Evolutionary conservation across 1,284 basidiomycete species (phyloP), one percentile per base, ranked within the genome.

Genomic region (Clitocybe nebularis): DNA sequence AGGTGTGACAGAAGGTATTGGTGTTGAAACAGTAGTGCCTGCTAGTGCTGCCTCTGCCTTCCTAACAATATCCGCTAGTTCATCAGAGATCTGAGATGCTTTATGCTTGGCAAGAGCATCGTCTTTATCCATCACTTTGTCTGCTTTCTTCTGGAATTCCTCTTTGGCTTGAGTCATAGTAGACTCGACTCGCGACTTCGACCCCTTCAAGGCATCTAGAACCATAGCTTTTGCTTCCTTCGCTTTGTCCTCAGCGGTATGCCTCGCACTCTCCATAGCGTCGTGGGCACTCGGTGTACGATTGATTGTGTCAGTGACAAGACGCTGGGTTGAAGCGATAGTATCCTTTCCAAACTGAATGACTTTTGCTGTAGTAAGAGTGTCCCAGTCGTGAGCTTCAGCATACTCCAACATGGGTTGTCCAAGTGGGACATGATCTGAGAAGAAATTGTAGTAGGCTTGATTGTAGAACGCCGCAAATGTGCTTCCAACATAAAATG

Each of bases 401-500:
- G 85, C 86, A 57, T 81, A 89, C 47, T 93, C 83, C 26, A 94
- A 73, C 59, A 95, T 74, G 16, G 72, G 58, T 53, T 87, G 77
- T 32, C 84, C 93, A 21, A 84, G 67, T 3, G 91, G 92, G 36
- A 92, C 81, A 46, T 79, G 71, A 56, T 88, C 82, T 47, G 81
- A 73, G 70, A 93, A 93, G 58, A 93, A 74, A 55, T 91, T 82
- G 60, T 84, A 81, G 69, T 89, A 90, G 4, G 70, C 62, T 51
- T 81, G 80, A 59, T 77, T 81, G 55, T 83, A 75, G 71, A 84
- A 84, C 16, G 88, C 78, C 48, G 79, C 68, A 58, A 89, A 87
- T 14, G 82, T 72, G 64, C 86, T 87, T 45, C 81, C 82, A 50
- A 82, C 69, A 67, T 92, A 93, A 68, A 90, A 89, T n/a, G 81